Base-by-base conservation (phyloP, 2,329 filamentous ascomycete species). In the Exophiala phaeomuriformis region DNA sequence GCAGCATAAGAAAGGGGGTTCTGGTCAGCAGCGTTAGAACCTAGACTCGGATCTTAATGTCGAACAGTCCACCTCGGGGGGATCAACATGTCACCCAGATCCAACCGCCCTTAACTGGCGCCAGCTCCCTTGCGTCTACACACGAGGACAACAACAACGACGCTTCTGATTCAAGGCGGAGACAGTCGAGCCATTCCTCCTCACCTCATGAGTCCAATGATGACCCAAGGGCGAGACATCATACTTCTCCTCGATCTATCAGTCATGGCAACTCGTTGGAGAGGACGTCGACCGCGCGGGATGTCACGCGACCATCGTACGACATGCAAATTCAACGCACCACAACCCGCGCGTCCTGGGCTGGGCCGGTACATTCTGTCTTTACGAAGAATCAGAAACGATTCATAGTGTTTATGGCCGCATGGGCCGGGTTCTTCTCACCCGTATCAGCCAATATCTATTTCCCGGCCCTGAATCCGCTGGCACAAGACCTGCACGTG, bases 401-500 rank as follows among this genome's bases (percentile, higher is more conserved):
- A 51, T 65, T 68, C 51, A 69, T 73, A 19, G 66, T 72, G 41
- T 67, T 66, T 52, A 67, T 71, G 58, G 69, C 69, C 31, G 66
- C 70, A 1, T 60, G 70, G 36, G 69, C 67, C 5, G 69, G 68
- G 42, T 67, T 75, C 53, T 75, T 75, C 58, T 72, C 71, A 3
- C 72, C 72, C 1, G 61, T 76, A 3, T 71, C 70, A 3, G 69
- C 71, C 4, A 72, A 72, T 52, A 75, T 76, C 46, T 76, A 75
- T 59, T 72, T 75, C 50, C 74, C 74, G 3, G 67, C 71, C 3
- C 61, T 76, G 6, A 66, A 69, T 7, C 66, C 68, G 0, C 69
- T 77, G 29, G 69, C 74, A 1, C 42, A 46, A 3, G 72, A 75
- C 52, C 61, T 77, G 7, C 33, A 70, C 48, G 62, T 64, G 9